These are phyloP conservation scores for Canavalia ensiformis DNA, from an alignment of 306 rosid genomes.

Conservation along the genomic window DNA sequence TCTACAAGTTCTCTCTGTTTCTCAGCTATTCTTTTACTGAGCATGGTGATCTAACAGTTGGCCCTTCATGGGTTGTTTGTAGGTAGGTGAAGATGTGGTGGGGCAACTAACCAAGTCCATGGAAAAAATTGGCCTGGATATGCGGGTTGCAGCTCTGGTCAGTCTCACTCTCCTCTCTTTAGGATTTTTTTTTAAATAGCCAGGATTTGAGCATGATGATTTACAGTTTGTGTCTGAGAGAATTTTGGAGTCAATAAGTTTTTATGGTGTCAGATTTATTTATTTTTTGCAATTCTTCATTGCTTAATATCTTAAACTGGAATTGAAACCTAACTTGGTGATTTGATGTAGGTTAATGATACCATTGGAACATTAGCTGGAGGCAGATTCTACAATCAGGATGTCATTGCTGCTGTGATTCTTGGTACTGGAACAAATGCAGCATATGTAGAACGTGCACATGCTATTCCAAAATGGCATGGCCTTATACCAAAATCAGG, in stretches of 20 bases:
- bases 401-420: constrained; percentile 92
- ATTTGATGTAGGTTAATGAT: constrained; percentile 82
- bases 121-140: constrained; percentile 84
- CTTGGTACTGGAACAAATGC: constrained; percentile 98
- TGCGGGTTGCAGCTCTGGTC: constrained; percentile 91
- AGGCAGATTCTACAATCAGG: constrained; percentile 76
- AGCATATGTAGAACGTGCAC: constrained; percentile 88
- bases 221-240: constrained; percentile 35
- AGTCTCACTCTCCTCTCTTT: constrained; percentile 49
- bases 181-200: constrained; percentile 19
- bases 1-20: constrained; percentile 17
- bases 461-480: constrained; percentile 96
- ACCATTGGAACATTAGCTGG: constrained; percentile 96
- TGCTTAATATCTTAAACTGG: constrained; percentile 1
- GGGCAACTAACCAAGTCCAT: constrained; percentile 77
- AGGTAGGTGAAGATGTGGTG: constrained; percentile 95
- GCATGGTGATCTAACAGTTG: constrained; percentile 37
- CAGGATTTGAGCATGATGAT: constrained; percentile 29
- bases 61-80: constrained; percentile 35
- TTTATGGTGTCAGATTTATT: neutral
- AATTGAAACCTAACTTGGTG: constrained; percentile 47
- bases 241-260: constrained; percentile 21
- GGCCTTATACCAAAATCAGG: constrained; percentile 90
- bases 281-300: neutral
- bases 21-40: constrained; percentile 14